Evolutionary conservation across 441 rosid species (phyloP).

Genomic region (Metrosideros polymorpha): DNA sequence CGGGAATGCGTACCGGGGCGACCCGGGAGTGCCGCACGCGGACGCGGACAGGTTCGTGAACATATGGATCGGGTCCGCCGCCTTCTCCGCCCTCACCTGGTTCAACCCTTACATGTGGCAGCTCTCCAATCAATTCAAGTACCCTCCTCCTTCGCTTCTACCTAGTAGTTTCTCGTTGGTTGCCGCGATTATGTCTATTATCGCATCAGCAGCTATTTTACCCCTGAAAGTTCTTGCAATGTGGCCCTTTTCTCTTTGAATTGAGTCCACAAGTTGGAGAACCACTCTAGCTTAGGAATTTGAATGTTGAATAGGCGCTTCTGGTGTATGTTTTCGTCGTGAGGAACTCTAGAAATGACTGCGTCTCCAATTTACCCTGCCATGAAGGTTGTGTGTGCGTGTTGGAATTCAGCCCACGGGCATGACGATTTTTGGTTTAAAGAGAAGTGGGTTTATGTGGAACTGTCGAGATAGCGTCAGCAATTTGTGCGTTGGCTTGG

Average conservation of each 20-base stretch:
- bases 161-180: neutral
- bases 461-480: neutral
- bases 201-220: neutral
- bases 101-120: constrained; percentile 77
- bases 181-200: neutral
- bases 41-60: constrained; percentile 53
- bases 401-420: neutral
- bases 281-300: neutral
- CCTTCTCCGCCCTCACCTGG: constrained; percentile 58
- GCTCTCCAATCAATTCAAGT: constrained; percentile 70
- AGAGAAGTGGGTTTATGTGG: neutral
- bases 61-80: constrained; percentile 78
- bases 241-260: neutral
- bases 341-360: neutral
- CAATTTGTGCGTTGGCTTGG: neutral
- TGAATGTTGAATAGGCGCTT: neutral
- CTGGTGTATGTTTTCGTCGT: neutral
- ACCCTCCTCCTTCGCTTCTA: neutral
- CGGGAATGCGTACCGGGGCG: constrained; percentile 85
- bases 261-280: neutral
- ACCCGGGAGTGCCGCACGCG: constrained; percentile 90
- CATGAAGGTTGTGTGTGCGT: neutral
- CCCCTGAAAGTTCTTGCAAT: neutral
- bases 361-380: neutral
- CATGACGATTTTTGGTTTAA: neutral